phyloP scores from a whole-genome alignment of 371 early-diverging fungal genomes.

The Mucor irregularis region DNA sequence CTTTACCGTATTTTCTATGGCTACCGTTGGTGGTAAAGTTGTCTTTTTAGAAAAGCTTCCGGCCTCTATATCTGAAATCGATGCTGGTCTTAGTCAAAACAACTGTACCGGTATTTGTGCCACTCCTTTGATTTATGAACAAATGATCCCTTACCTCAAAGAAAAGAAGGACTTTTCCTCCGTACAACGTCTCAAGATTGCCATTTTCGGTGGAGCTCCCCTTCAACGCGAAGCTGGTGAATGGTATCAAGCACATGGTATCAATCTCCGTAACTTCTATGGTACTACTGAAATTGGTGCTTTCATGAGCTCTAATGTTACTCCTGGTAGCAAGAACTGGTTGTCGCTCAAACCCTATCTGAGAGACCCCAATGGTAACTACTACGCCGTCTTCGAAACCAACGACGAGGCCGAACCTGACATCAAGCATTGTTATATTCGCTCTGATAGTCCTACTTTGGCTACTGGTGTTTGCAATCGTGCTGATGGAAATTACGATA shows the following conservation, averaged over 20 bases:
- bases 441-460: constrained; percentile 10
- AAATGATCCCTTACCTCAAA: constrained; percentile 14
- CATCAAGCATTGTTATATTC: constrained; percentile 14
- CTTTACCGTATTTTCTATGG: not conserved
- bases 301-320: constrained; percentile 5
- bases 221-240: constrained; percentile 30
- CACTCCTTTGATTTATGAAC: constrained; percentile 16
- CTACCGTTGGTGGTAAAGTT: constrained; percentile 8
- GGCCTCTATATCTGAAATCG: constrained; percentile 12
- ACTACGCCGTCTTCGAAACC: constrained; percentile 11
- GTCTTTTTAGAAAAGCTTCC: constrained; percentile 16
- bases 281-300: constrained; percentile 19
- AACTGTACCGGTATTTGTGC: constrained; percentile 4
- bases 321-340: constrained; percentile 7
- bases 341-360: not conserved
- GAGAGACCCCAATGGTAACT: not conserved
- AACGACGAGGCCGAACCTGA: not conserved
- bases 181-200: constrained; percentile 30
- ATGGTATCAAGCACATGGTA: constrained; percentile 7
- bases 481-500: constrained; percentile 33
- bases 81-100: constrained; percentile 1
- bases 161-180: constrained; percentile 11
- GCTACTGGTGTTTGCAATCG: constrained; percentile 28
- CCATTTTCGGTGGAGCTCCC: constrained; percentile 82
- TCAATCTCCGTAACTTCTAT: constrained; percentile 13